Evolutionary conservation across 768 basidiomycete genomes (phyloP).

Genomic region (Cystofilobasidium macerans): DNA sequence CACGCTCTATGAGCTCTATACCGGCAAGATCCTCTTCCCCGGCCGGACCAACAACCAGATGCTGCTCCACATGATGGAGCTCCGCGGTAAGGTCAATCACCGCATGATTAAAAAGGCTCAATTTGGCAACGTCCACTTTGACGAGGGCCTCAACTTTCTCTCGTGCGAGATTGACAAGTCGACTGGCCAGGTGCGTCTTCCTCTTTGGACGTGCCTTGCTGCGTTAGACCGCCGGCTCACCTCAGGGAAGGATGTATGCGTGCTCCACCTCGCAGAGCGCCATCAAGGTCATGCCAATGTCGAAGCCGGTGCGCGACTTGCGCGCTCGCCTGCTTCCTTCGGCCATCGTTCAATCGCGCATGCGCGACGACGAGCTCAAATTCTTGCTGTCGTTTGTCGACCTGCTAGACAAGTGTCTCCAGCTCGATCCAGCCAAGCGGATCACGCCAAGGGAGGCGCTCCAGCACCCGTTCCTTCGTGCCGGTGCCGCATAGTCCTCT

Average conservation of each 20-base stretch:
- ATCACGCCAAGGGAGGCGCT: slow-evolving; percentile 85
- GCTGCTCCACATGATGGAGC: slow-evolving; percentile 94
- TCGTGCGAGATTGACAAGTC: slow-evolving; percentile 73
- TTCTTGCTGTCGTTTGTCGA: slow-evolving; percentile 71
- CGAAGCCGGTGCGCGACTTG: slow-evolving; percentile 72
- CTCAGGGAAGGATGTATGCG: neutral
- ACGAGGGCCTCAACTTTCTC: slow-evolving; percentile 74
- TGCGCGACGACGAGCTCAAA: slow-evolving; percentile 82
- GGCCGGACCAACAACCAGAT: slow-evolving; percentile 96
- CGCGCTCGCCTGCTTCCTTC: slow-evolving; percentile 71
- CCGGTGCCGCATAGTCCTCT: too few relatives aligned
- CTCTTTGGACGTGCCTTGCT: neutral
- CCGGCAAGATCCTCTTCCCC: slow-evolving; percentile 93
- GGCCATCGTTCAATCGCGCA: slow-evolving; percentile 51
- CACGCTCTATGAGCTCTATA: slow-evolving; percentile 90
- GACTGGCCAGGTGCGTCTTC: slow-evolving; percentile 63
- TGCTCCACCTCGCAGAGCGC: slow-evolving; percentile 50
- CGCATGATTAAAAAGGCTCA: slow-evolving; percentile 91
- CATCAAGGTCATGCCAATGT: slow-evolving; percentile 63
- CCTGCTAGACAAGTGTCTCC: slow-evolving; percentile 78
- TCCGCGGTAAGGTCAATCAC: slow-evolving; percentile 83
- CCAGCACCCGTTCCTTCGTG: slow-evolving; percentile 65
- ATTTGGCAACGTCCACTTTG: slow-evolving; percentile 86
- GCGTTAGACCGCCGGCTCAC: neutral
- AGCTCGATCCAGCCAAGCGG: slow-evolving; percentile 72